Evolutionary conservation across 2,329 filamentous ascomycete genomes (phyloP).

Genomic region (Fusarium sp.): DNA sequence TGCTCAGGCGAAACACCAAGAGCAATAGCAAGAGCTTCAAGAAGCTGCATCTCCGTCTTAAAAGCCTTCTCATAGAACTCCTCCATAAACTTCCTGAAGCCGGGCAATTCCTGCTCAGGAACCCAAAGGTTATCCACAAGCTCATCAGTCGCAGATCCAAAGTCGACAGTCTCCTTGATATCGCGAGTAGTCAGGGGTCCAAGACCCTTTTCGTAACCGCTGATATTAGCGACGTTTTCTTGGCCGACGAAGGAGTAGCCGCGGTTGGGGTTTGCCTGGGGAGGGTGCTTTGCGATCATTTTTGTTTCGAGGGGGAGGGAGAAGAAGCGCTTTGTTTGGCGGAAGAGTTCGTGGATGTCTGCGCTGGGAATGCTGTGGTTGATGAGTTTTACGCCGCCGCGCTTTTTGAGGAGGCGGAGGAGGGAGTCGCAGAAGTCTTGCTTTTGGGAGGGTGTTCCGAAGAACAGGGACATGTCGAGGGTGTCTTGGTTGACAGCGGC

Average conservation of each 20-base stretch:
- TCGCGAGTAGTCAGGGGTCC: slow-evolving; percentile 67
- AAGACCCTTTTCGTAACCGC: slow-evolving; percentile 53
- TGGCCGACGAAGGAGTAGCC: slow-evolving; percentile 52
- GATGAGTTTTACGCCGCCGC: slow-evolving; percentile 43
- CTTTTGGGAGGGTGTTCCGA: slow-evolving; percentile 43
- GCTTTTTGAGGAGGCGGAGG: slow-evolving; percentile 39
- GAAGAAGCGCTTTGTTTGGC: slow-evolving; percentile 48
- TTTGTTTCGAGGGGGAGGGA: slow-evolving; percentile 48
- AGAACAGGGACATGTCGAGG: slow-evolving; percentile 48
- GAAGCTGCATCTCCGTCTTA: slow-evolving; percentile 75
- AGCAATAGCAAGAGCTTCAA: slow-evolving; percentile 80
- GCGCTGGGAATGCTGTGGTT: slow-evolving; percentile 43
- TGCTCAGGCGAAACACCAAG: slow-evolving; percentile 74
- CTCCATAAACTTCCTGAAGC: slow-evolving; percentile 50
- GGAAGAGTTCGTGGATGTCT: slow-evolving; percentile 40
- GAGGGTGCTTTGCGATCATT: slow-evolving; percentile 48
- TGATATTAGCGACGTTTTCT: slow-evolving; percentile 51
- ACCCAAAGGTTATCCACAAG: slow-evolving; percentile 48
- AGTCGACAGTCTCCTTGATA: slow-evolving; percentile 54
- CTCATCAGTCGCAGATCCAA: slow-evolving; percentile 50
- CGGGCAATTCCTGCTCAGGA: slow-evolving; percentile 39
- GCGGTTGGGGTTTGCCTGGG: slow-evolving; percentile 51
- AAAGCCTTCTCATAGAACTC: slow-evolving; percentile 78
- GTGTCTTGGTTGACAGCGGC: slow-evolving; percentile 33
- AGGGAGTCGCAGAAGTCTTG: slow-evolving; percentile 41